Evolutionary conservation across 805 yeast genomes (phyloP).

Genomic region (Wickerhamiella occidentalis): DNA sequence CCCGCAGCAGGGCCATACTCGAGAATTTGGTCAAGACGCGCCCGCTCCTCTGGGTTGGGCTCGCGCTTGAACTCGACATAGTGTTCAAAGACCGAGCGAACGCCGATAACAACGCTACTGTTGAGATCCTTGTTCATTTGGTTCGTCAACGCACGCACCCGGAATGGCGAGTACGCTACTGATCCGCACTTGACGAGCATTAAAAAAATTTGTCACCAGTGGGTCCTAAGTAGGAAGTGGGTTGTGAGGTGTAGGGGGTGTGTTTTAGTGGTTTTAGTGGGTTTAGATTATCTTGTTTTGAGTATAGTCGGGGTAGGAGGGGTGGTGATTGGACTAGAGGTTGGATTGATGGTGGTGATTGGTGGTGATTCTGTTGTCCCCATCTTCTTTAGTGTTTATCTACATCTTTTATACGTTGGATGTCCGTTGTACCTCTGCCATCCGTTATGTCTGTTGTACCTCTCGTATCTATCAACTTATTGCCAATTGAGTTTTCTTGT

Average conservation of each 20-base stretch:
- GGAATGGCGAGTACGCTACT: conserved; percentile 73
- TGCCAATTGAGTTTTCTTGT: not conserved
- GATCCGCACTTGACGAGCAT: conserved; percentile 45
- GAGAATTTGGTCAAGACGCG: conserved; percentile 43
- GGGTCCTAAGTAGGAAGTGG: not conserved
- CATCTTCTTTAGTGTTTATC: too few relatives aligned
- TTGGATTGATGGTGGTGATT: too few relatives aligned
- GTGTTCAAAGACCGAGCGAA: conserved; percentile 69
- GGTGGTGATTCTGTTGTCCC: too few relatives aligned
- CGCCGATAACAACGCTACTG: conserved; percentile 51
- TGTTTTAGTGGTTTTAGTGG: not conserved
- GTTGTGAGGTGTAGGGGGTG: not conserved
- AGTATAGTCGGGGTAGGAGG: too few relatives aligned
- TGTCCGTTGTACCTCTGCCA: too few relatives aligned
- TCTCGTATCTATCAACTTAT: too few relatives aligned
- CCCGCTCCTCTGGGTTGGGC: conserved; percentile 27
- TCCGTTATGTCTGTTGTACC: too few relatives aligned
- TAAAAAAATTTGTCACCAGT: conserved; percentile 8
- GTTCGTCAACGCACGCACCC: conserved; percentile 59
- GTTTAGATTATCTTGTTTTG: too few relatives aligned
- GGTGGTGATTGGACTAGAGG: too few relatives aligned
- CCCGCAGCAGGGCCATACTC: conserved; percentile 61
- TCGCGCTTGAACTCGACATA: conserved; percentile 48
- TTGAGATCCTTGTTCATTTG: conserved; percentile 64
- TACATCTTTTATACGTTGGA: too few relatives aligned